These are phyloP conservation scores for Ichthyophthirius multifiliis DNA, from an alignment of 169 alveolate genomes.

Conservation along the genomic window DNA sequence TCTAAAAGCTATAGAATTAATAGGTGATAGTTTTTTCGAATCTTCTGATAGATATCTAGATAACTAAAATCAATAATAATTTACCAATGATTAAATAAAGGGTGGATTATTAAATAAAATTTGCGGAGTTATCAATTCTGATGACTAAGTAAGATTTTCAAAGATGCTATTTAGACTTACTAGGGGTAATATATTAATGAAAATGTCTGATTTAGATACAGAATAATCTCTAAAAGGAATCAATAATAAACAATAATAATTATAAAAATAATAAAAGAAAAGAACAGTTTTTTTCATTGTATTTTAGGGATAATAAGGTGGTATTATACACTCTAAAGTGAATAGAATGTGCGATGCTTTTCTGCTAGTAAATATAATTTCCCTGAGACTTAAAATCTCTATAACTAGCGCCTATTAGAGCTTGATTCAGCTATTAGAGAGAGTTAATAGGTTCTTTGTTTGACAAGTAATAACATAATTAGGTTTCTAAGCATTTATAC, in stretches of 20 bases:
- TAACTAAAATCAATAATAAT: neutral
- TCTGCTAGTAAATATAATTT: too few relatives aligned
- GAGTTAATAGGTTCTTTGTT: neutral
- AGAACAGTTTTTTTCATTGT: too few relatives aligned
- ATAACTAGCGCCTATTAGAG: neutral
- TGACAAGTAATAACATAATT: slow-evolving; percentile 1
- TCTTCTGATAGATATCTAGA: neutral
- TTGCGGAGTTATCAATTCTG: slow-evolving; percentile 92
- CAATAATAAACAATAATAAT: too few relatives aligned
- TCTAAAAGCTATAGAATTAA: neutral
- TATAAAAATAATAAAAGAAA: too few relatives aligned
- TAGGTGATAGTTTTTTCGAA: neutral
- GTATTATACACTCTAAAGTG: too few relatives aligned
- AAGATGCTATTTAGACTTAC: slow-evolving; percentile 95
- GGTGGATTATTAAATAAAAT: slow-evolving; percentile 58
- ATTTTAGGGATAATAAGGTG: too few relatives aligned
- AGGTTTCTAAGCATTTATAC: neutral
- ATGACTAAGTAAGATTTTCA: slow-evolving; percentile 91
- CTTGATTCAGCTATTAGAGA: neutral
- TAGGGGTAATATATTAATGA: slow-evolving; percentile 87
- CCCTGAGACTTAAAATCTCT: too few relatives aligned
- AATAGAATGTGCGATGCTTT: too few relatives aligned
- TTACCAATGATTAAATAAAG: neutral
- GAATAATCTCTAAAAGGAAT: neutral
- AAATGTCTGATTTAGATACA: neutral